A percentile compares a stretch with the other conserved stretches of the same genome.
Evolutionary conservation across 495 filamentous ascomycete genomes (phyloP).

Genomic region (Penicillium tannophilum): DNA sequence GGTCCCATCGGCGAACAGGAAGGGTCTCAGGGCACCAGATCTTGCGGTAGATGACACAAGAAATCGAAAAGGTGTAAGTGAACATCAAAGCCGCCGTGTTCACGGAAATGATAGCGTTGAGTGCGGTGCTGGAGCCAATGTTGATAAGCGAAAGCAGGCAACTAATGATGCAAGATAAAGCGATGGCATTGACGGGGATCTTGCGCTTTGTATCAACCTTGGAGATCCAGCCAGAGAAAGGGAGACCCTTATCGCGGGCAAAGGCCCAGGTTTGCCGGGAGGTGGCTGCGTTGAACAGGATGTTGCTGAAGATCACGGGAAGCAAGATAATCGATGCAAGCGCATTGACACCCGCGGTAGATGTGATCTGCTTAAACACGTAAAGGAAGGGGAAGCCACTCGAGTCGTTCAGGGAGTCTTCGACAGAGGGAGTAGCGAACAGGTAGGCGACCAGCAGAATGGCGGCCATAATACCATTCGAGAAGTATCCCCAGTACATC

Average conservation of each 20-base stretch:
- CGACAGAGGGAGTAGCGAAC: conserved; percentile 43
- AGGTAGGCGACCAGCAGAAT: conserved; percentile 41
- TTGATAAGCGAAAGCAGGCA: conserved; percentile 43
- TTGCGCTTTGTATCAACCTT: conserved; percentile 37
- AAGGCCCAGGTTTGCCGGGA: conserved; percentile 46
- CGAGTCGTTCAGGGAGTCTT: conserved; percentile 28
- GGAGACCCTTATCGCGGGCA: conserved; percentile 47
- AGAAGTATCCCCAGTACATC: conserved; percentile 40
- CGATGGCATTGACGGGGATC: conserved; percentile 51
- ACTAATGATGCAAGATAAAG: conserved; percentile 33
- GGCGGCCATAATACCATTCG: conserved; percentile 41
- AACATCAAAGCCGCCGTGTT: conserved; percentile 43
- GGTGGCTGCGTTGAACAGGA: conserved; percentile 36
- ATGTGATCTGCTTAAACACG: conserved; percentile 26
- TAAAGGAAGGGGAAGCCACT: conserved; percentile 37
- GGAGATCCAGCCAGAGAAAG: conserved; percentile 33
- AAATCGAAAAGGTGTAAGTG: conserved; percentile 44
- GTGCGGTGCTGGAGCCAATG: conserved; percentile 44
- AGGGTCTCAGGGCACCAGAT: conserved; percentile 42
- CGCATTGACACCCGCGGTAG: conserved; percentile 26
- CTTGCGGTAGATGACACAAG: conserved; percentile 39
- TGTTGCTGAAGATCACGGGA: conserved; percentile 41
- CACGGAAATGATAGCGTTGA: conserved; percentile 50
- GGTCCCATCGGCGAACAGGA: conserved; percentile 42
- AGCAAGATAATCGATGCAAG: conserved; percentile 37